Evolutionary conservation across 805 yeast species (phyloP), one percentile per base, ranked within the genome.

Genomic region (Zygosaccharomyces kombuchaensis): DNA sequence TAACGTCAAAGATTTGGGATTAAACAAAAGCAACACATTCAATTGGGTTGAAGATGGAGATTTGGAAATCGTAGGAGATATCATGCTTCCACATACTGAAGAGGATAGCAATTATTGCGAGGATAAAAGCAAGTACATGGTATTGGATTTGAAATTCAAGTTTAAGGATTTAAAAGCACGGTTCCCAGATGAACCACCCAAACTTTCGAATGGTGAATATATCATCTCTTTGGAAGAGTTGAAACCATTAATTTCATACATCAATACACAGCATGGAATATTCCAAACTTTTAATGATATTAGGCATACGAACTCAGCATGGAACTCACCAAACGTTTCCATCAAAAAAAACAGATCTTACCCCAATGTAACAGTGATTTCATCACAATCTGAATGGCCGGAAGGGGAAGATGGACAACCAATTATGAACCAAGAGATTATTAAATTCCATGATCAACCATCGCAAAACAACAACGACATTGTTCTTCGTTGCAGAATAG

Each of bases 31-130:
- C 3, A 57, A 60, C 17, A 75, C 79, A 51, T 79, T 84, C 57
- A 82, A 81, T 57, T 86, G 93, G 95, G 63, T 86, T 9, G 74
- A 75, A 21, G 79, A 78, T 38, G 91, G 93, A 3, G 79, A 80
- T 53, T 80, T 82, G 4, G 89, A 84, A 47, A 66, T 86, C 4
- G 68, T 75, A 13, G 85, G 87, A 2, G 93, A 86, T 65, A 77
- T 86, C 16, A 80, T 82, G 76, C 69, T 85, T 25, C 93, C 95
- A 1, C 70, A 67, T 25, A 72, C 72, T 16, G 70, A 69, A n/a
- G 65, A 60, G 1, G 54, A 55, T 12, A 38, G 31, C 3, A 36
- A 39, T 30, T 40, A 45, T 14, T 47, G 38, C 21, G 51, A 51
- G 9, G 48, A 53, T 16, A 46, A 51, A 23, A 36, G 48, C 21